phyloP scores from a whole-genome alignment of 257 asterid species.

The Solanum chaucha region DNA sequence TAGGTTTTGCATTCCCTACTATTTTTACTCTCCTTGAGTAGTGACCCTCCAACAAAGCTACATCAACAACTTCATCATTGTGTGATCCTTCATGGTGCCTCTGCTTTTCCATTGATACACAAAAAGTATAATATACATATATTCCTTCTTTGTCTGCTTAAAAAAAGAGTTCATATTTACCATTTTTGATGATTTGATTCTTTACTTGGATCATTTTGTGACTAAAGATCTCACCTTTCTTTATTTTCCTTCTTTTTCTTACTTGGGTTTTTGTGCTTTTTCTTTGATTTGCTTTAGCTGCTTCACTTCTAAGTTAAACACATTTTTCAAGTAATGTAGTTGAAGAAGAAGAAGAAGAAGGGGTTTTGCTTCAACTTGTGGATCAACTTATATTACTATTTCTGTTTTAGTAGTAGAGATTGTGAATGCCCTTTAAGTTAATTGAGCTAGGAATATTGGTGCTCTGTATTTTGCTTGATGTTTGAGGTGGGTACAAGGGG shows the following conservation, averaged over 20 bases:
- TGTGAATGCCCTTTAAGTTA: background rate
- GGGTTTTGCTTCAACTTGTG: background rate
- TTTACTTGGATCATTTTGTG: constrained; percentile 27
- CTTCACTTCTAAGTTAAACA: constrained; percentile 4
- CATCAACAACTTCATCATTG: background rate
- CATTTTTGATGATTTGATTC: constrained; percentile 12
- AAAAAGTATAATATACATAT: background rate
- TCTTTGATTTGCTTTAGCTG: background rate
- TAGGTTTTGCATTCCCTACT: background rate
- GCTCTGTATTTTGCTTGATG: background rate
- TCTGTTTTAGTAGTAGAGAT: background rate
- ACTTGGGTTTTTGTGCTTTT: background rate
- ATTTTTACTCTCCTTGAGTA: background rate
- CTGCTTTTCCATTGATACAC: background rate
- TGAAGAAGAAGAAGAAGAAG: background rate
- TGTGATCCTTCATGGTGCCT: constrained; percentile 3
- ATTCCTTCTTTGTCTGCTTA: background rate
- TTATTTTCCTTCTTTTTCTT: background rate
- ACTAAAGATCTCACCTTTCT: constrained; percentile 30
- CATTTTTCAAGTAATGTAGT: background rate
- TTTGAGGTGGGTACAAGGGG: background rate
- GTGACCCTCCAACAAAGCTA: background rate
- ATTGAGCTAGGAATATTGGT: background rate
- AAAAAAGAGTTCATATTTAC: background rate
- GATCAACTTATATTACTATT: constrained; percentile 1